These are phyloP conservation scores for Epichloe glyceriae DNA, from an alignment of 2,329 filamentous ascomycete genomes.

Conservation along the genomic window DNA sequence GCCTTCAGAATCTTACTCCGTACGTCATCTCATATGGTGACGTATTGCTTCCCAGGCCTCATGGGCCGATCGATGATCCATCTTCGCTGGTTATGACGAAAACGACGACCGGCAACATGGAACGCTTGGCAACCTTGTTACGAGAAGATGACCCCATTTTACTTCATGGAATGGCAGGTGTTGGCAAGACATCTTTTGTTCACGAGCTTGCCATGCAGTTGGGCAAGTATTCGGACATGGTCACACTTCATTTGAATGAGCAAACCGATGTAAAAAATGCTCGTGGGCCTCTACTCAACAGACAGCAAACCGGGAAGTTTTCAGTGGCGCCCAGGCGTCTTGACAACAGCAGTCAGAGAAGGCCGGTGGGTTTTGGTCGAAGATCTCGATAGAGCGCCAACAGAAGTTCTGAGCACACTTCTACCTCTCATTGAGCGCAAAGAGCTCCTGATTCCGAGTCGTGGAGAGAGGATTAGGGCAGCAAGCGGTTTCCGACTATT, in stretches of 20 bases:
- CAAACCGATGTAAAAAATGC: conserved; percentile 97
- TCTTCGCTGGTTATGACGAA: conserved; percentile 52
- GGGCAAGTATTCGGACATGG: conserved; percentile 67
- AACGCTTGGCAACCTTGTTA: conserved; percentile 53
- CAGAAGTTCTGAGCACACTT: conserved; percentile 86
- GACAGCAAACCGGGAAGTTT: conserved; percentile 81
- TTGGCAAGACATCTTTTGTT: conserved; percentile 79
- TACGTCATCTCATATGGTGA: conserved; percentile 53
- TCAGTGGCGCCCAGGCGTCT: conserved; percentile 78
- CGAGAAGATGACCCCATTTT: conserved; percentile 60
- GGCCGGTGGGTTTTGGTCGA: conserved; percentile 96
- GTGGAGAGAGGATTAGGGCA: conserved; percentile 75
- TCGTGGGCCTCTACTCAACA: conserved; percentile 88
- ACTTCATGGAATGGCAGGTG: conserved; percentile 69
- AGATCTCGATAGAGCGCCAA: conserved; percentile 87
- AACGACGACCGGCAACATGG: conserved; percentile 62
- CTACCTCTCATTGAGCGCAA: conserved; percentile 84
- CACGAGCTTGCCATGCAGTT: conserved; percentile 71
- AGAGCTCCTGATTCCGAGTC: conserved; percentile 80
- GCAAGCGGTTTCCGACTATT: conserved; percentile 79
- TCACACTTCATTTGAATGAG: conserved; percentile 92
- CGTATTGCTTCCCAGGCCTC: conserved; percentile 53
- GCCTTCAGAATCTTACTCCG: conserved; percentile 37
- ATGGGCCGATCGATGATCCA: conserved; percentile 30
- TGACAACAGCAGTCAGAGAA: conserved; percentile 88